Base-by-base conservation (phyloP, 441 rosid species). In the Erodium texanum region DNA sequence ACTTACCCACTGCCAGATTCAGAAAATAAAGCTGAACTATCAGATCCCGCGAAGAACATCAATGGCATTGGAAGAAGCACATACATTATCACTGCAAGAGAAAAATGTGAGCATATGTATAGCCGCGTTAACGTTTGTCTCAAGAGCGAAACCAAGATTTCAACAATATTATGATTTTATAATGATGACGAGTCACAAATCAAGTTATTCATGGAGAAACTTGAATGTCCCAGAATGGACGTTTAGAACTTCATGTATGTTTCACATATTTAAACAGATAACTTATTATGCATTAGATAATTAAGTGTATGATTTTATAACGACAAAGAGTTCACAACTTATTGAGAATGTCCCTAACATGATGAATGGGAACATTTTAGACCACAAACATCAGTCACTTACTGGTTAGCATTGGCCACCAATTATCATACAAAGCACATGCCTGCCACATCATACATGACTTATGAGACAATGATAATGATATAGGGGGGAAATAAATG, bases 361-460 rank as follows among this genome's bases (percentile, higher is more conserved):
- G 6, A 29, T 29, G 34, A 14, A 15, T 58, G 19, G 24, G 54
- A 50, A 52, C 18, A 29, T 29, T 29, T 29, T 2, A 29, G 34
- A 29, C 34, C 34, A 29, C 34, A 29, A 29, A 29, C 34, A 29
- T 7, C 34, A 29, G 0, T 29, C 34, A 77, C 86, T 77, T 77
- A 93, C 99, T 82, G 73, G 89, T 79, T 59, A 93, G 83, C 99
- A 93, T 89, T 62, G 99, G 99, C 99, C 99, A 90, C 99, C 99
- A 93, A 58, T 93, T 93, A 79, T 89, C 64, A 69, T 85, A 93
- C 75, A 93, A 73, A 62, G 97, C 99, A 76, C 99, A 93, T 50
- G 99, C 97, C 99, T 90, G 82, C 71, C 65, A 81, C 68, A 71
- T 32, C 27, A 66, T 24, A 68, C 22, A 70, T 19, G 64, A 66